phyloP scores from a whole-genome alignment of 495 filamentous ascomycete species.

The Tetracladium setigerum region DNA sequence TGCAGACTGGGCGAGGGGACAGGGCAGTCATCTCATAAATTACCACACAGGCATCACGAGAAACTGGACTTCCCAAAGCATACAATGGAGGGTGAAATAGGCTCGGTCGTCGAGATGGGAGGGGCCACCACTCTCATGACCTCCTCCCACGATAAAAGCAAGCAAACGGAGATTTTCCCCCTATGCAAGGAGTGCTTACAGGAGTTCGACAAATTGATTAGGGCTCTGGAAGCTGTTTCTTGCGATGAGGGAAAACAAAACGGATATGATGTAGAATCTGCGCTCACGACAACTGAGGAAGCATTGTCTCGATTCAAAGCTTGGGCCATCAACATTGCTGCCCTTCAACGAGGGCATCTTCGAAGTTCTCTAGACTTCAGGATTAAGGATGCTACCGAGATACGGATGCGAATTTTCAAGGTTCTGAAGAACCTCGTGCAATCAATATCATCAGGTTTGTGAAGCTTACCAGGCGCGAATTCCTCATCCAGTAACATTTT shows the following conservation, averaged over 20 bases:
- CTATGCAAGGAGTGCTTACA: slow-evolving; percentile 9
- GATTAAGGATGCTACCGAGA: slow-evolving; percentile 36
- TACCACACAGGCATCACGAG: too few relatives aligned
- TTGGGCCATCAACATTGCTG: slow-evolving; percentile 39
- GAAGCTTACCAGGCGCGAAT: neutral
- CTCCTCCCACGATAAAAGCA: slow-evolving; percentile 4
- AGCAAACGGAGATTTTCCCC: slow-evolving; percentile 4
- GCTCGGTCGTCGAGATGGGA: neutral
- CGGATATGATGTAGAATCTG: neutral
- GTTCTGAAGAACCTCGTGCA: slow-evolving; percentile 25
- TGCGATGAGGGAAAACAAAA: neutral
- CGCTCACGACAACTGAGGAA: slow-evolving; percentile 18
- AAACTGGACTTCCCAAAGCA: too few relatives aligned
- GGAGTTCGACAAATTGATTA: slow-evolving; percentile 4
- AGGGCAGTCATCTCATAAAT: too few relatives aligned
- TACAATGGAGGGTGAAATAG: too few relatives aligned
- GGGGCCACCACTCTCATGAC: neutral
- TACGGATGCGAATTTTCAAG: slow-evolving; percentile 27
- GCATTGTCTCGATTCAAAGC: slow-evolving; percentile 32
- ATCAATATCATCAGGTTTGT: slow-evolving; percentile 8
- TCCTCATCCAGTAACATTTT: too few relatives aligned
- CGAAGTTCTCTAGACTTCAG: slow-evolving; percentile 37
- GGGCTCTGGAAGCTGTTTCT: slow-evolving; percentile 1
- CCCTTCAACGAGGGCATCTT: slow-evolving; percentile 26
- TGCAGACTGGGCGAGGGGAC: too few relatives aligned